These are phyloP conservation scores for Suaeda aralocaspica DNA, from an alignment of 148 eudicot species.

Conservation along the genomic window DNA sequence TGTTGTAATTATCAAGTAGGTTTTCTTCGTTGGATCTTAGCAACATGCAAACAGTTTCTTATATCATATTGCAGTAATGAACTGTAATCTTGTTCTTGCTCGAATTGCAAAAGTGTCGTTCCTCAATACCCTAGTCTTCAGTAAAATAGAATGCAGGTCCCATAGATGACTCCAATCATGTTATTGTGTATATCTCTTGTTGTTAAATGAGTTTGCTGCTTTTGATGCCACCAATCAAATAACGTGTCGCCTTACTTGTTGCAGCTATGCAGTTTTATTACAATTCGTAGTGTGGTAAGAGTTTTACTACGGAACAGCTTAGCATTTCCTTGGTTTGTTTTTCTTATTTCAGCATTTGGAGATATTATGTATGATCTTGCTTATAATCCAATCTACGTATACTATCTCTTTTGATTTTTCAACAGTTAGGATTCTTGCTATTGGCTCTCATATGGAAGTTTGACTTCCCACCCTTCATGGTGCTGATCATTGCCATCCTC, in stretches of 20 bases:
- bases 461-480: slow-evolving; percentile 59
- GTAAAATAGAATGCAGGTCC: no score
- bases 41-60: neutral
- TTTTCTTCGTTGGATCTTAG: neutral
- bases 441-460: slow-evolving; percentile 50
- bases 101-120: neutral
- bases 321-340: neutral
- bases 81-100: neutral
- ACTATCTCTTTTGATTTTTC: neutral
- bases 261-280: slow-evolving; percentile 58
- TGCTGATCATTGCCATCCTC: slow-evolving; percentile 50
- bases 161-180: neutral
- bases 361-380: neutral
- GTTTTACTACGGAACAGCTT: neutral
- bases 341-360: neutral
- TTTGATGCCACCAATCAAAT: neutral
- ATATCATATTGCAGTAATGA: neutral
- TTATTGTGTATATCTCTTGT: neutral
- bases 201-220: neutral
- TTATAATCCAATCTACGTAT: neutral
- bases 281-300: slow-evolving; percentile 55
- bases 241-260: slow-evolving; percentile 12
- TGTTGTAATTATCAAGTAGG: neutral
- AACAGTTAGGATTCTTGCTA: slow-evolving; percentile 46
- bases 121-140: neutral